A percentile compares a stretch with the other conserved stretches of the same genome.
These are phyloP conservation scores for Suillus luteus DNA, from an alignment of 768 basidiomycete genomes.

Conservation along the genomic window DNA sequence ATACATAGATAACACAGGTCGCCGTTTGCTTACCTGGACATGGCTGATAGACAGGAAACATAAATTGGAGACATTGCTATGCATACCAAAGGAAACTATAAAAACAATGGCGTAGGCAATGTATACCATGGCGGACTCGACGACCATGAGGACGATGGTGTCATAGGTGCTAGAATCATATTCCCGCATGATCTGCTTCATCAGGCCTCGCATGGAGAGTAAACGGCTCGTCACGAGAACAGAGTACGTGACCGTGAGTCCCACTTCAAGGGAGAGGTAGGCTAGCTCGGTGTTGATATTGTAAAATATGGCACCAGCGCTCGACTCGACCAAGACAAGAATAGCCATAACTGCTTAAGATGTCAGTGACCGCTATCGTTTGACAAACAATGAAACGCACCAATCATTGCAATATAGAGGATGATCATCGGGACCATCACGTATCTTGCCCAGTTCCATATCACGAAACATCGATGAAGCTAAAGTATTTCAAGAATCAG, in stretches of 20 bases:
- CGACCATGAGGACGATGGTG: constrained; percentile 32
- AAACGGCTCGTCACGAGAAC: constrained; percentile 34
- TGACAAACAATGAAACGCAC: constrained; percentile 7
- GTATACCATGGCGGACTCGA: constrained; percentile 40
- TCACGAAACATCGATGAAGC: constrained; percentile 17
- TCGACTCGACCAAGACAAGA: constrained; percentile 20
- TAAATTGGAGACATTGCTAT: constrained; percentile 31
- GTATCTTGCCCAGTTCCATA: constrained; percentile 19
- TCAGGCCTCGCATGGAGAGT: constrained; percentile 20
- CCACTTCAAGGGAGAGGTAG: constrained; percentile 35
- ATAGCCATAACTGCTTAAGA: constrained; percentile 18
- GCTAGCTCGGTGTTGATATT: constrained; percentile 27
- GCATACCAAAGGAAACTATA: constrained; percentile 32
- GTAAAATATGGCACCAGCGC: constrained; percentile 23
- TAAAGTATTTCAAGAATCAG: background rate
- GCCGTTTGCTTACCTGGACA: constrained; percentile 27
- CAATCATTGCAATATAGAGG: constrained; percentile 18
- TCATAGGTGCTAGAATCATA: constrained; percentile 26
- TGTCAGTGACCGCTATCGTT: background rate
- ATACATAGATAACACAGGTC: background rate
- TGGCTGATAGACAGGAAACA: constrained; percentile 36
- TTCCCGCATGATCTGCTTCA: constrained; percentile 20
- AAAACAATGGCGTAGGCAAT: constrained; percentile 31
- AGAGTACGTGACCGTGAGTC: constrained; percentile 34
- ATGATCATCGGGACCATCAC: constrained; percentile 21